A percentile compares a stretch with the other conserved stretches of the same genome.
phyloP scores from a whole-genome alignment of 1,284 basidiomycete genomes.

The Boletus sp. region DNA sequence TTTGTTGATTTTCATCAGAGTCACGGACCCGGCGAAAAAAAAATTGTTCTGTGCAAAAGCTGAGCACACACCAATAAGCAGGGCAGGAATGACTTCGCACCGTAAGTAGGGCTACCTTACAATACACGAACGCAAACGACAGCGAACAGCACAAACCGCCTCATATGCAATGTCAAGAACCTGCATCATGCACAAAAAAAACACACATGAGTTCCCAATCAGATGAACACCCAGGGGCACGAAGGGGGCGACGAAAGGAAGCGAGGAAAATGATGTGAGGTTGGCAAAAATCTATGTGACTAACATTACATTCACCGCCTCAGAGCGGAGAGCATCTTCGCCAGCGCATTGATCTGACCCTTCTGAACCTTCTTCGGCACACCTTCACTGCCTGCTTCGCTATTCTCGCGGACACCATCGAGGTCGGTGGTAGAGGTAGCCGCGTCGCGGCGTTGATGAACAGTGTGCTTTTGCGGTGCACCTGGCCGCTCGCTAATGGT shows the following conservation, averaged over 20 bases:
- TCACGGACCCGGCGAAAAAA: constrained; percentile 25
- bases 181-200: constrained; percentile 21
- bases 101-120: constrained; percentile 49
- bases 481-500: constrained; percentile 69
- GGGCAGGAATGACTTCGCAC: constrained; percentile 41
- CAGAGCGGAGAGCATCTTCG: constrained; percentile 78
- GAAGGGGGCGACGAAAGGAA: neutral
- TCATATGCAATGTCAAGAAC: constrained; percentile 30
- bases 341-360: constrained; percentile 77
- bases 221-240: constrained; percentile 6
- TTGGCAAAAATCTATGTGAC: constrained; percentile 18
- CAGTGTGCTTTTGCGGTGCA: constrained; percentile 20
- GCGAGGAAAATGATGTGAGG: constrained; percentile 1
- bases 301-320: constrained; percentile 49
- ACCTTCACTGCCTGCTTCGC: constrained; percentile 38
- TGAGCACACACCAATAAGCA: constrained; percentile 25
- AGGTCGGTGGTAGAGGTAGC: constrained; percentile 69
- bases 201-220: constrained; percentile 24
- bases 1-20: constrained; percentile 26
- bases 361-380: constrained; percentile 75
- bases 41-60: constrained; percentile 14
- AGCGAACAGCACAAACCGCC: constrained; percentile 26
- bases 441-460: constrained; percentile 46
- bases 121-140: constrained; percentile 42
- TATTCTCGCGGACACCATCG: constrained; percentile 28